Percentiles rank a stretch among this genome's conserved stretches.
Conservation (phyloP, 441 rosid species). For the Gossypium laxum region DNA sequence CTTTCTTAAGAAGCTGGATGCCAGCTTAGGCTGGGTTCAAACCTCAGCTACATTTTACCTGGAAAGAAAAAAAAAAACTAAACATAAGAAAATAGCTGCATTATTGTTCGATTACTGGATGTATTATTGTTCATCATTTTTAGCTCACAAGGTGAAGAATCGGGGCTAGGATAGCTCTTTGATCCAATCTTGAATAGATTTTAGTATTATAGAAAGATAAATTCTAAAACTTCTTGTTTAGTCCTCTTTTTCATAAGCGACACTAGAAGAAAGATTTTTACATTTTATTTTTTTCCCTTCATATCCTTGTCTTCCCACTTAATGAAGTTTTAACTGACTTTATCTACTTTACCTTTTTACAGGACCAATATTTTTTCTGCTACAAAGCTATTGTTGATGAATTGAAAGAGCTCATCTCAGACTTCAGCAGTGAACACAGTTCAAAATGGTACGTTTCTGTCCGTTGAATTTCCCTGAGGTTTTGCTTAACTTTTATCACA, state of each 20-base stretch:
- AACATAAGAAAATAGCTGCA: background rate
- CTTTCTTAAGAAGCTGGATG: background rate
- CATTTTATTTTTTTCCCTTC: background rate
- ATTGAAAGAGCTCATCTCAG: slow-evolving; percentile 46
- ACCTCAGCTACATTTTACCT: background rate
- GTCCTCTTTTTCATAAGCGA: background rate
- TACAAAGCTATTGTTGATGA: slow-evolving; percentile 58
- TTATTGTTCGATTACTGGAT: background rate
- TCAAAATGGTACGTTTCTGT: background rate
- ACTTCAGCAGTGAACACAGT: slow-evolving; percentile 23
- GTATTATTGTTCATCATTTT: background rate
- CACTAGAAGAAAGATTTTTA: background rate
- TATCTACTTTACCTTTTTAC: background rate
- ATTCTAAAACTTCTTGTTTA: background rate
- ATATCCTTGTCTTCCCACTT: background rate
- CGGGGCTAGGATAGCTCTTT: background rate
- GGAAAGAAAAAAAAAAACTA: background rate
- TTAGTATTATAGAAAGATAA: background rate
- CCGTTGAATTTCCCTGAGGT: slow-evolving; percentile 3
- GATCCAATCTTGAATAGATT: background rate
- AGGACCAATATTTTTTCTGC: slow-evolving; percentile 84
- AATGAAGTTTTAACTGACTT: background rate
- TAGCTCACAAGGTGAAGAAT: background rate
- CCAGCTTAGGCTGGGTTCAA: background rate
- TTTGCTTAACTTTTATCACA: background rate